A percentile compares a stretch with the other conserved stretches of the same genome.
Evolutionary conservation across 352 stramenopile genomes (phyloP).

Genomic region (Phytophthora ohioensis): DNA sequence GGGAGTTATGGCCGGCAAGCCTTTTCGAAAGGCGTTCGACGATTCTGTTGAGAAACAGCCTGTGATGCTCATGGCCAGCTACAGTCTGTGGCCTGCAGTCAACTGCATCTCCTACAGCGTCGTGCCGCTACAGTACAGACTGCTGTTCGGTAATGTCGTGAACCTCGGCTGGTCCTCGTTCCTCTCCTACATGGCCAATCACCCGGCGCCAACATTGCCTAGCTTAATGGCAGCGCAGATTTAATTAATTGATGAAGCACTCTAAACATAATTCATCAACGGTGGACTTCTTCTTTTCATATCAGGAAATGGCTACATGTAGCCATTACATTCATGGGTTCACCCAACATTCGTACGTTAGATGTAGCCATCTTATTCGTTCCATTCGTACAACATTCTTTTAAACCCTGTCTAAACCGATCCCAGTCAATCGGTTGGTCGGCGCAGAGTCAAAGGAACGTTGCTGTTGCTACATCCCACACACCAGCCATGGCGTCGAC

Average conservation of each 20-base stretch:
- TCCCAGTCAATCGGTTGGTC: conserved; percentile 26
- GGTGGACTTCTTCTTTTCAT: too few species aligned
- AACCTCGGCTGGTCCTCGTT: conserved; percentile 45
- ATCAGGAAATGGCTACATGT: too few species aligned
- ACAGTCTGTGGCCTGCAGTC: conserved; percentile 44
- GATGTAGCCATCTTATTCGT: too few species aligned
- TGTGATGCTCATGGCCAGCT: conserved; percentile 39
- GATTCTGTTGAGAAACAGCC: conserved; percentile 36
- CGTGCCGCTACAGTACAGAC: conserved; percentile 42
- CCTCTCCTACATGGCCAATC: conserved; percentile 40
- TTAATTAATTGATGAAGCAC: not conserved
- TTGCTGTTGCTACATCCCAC: conserved; percentile 4
- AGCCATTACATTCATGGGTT: too few species aligned
- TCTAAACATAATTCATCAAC: too few species aligned
- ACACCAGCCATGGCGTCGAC: conserved; percentile 18
- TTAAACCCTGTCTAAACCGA: conserved; percentile 1
- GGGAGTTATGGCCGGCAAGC: conserved; percentile 35
- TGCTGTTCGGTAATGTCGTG: conserved; percentile 41
- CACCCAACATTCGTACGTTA: too few species aligned
- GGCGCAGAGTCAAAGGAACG: conserved; percentile 9
- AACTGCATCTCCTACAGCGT: conserved; percentile 48
- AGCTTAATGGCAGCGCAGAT: not conserved
- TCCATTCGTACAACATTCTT: not conserved
- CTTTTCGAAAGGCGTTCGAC: conserved; percentile 27
- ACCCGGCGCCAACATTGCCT: conserved; percentile 11